Base-by-base conservation (phyloP, 208 protist species). In the Sergeia podlipaevii region DNA sequence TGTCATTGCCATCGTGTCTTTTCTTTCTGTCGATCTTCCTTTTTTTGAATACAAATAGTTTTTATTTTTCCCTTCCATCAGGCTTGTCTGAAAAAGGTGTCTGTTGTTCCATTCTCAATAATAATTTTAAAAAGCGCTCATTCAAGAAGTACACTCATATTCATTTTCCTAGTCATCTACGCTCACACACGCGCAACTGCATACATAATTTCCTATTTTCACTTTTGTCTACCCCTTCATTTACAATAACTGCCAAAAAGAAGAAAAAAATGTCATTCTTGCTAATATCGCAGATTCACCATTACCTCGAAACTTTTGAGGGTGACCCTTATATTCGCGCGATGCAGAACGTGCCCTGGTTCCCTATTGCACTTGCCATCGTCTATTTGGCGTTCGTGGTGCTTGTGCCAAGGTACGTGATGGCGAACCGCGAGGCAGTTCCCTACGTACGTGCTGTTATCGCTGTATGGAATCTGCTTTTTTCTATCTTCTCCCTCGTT, bases 401-500 rank as follows among this genome's bases (percentile, higher is more conserved):
- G 20, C 61, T 64, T 27, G 58, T 72, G 18, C 70, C 60, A 15
- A 39, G 36, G 18, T 34, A 61, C 37, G 34, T 77, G 4, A 81
- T 85, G 77, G 28, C 46, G 34, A 30, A 70, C 39, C 58, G 70
- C 24, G 58, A 75, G 5, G 3, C 26, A 21, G 8, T 8, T 5
- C 20, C 43, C 43, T 11, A 11, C 10, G 8, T n/a, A n/a, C n/a
- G n/a, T n/a, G n/a, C n/a, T 17, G 11, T 78, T 23, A 72, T 87
- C 27, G 71, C 75, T 21, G 11, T 76, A 1, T 96, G 85, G 89
- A 96, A 96, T 44, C 47, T 86, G 8, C 57, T 80, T 21, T 75
- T 96, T 24, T 71, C 80, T 24, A 21, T 80, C 38, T 87, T 80
- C 51, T 92, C 83, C 17, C 51, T 70, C 4, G 47, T 69, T 1